These are phyloP conservation scores for Nectriaceae sp. DNA, from an alignment of 2,329 filamentous ascomycete species.

Conservation along the genomic window DNA sequence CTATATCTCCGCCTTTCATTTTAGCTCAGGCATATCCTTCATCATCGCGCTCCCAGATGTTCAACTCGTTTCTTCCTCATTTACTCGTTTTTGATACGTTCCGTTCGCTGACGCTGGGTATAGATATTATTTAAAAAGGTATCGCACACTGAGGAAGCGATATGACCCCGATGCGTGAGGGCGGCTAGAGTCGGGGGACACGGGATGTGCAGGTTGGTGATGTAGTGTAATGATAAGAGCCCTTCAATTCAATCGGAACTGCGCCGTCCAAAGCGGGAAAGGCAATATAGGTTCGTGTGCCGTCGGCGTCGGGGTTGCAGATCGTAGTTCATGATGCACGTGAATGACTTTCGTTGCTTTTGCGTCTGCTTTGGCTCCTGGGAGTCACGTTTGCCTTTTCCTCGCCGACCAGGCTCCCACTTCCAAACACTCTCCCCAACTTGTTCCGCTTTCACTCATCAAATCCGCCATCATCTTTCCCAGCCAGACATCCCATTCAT, in stretches of 20 bases:
- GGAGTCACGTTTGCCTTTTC: conserved; percentile 53
- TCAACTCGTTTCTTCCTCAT: neutral
- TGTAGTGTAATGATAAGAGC: neutral
- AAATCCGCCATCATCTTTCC: conserved; percentile 84
- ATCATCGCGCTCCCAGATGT: neutral
- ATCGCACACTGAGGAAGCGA: conserved; percentile 79
- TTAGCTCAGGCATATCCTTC: neutral
- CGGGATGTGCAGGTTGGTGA: neutral
- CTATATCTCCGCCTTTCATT: neutral
- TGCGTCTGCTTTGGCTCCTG: neutral
- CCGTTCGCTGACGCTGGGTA: conserved; percentile 28
- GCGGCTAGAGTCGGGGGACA: neutral
- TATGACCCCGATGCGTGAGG: conserved; percentile 57
- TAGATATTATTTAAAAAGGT: conserved; percentile 76
- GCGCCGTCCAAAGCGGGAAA: neutral
- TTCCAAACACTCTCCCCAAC: conserved; percentile 82
- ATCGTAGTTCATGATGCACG: conserved; percentile 7
- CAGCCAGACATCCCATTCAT: conserved; percentile 92
- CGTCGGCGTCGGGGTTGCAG: neutral
- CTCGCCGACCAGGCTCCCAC: conserved; percentile 88
- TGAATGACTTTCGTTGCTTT: conserved; percentile 16
- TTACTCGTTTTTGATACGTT: conserved; percentile 13
- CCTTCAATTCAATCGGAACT: too few relatives aligned
- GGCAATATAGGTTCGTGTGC: neutral
- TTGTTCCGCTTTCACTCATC: conserved; percentile 75